Base-by-base conservation (phyloP, 2,329 filamentous ascomycete species). In the Teratosphaeria destructans region DNA sequence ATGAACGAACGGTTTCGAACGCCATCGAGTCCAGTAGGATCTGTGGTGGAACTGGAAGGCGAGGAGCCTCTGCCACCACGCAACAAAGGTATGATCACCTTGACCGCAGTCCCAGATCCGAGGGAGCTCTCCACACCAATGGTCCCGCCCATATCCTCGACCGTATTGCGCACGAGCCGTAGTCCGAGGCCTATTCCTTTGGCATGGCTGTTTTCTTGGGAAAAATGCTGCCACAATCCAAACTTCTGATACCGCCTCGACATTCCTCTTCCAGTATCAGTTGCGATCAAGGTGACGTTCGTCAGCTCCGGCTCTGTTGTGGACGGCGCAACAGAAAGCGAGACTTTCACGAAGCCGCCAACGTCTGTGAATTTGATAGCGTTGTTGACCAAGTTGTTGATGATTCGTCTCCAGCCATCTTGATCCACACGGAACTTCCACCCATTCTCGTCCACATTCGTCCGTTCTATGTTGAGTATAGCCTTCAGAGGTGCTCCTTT, bases 221-320 rank as follows among this genome's bases (percentile, higher is more conserved):
- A 73, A 61, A 88, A 88, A 0, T 85, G 82, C 0, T 79, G 81
- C 66, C 84, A 89, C 0, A 88, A 71, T 11, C 79, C 77, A 12
- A 82, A 79, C 27, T 79, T 76, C 11, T 87, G 71, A 63, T 83
- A 89, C 7, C 86, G 81, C 4, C 81, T 75, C 0, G 79, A 79
- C 47, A 89, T 89, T 1, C 86, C 86, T 52, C 78, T 79, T 0
- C 86, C 86, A 0, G 85, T 85, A 64, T 89, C 86, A 0, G 76
- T 74, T 1, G 89, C 79, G 10, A 62, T 63, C 8, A 67, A 59
- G 1, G 63, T 63, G 34, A 63, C 61, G 8, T 64, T 62, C 37
- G 16, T 5, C 7, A 65, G 61, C 37, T 43, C 37, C 37, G 37
- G 11, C 8, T 14, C 37, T 43, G 37, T 43, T 1, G 59, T 55